phyloP scores from a whole-genome alignment of 2,329 filamentous ascomycete genomes.

The Pseudogymnoascus sp. region DNA sequence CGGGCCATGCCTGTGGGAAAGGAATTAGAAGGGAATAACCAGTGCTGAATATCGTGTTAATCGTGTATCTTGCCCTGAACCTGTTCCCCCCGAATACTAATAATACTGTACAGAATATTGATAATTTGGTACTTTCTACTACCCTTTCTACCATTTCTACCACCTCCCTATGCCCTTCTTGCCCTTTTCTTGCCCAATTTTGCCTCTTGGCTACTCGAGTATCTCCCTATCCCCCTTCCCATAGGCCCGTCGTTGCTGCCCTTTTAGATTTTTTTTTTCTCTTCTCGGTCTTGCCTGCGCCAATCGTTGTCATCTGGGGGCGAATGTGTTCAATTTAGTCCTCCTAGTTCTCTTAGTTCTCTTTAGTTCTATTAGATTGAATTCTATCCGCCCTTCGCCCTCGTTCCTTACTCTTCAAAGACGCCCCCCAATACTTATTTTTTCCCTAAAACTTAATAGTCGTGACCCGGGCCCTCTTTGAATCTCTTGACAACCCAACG shows the following conservation, averaged over 20 bases:
- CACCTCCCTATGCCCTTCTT: neutral
- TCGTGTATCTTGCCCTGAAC: neutral
- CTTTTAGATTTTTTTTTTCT: neutral
- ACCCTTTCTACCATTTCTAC: too few relatives aligned
- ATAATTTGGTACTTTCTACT: neutral
- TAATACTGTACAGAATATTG: neutral
- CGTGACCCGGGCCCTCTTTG: slow-evolving; percentile 5
- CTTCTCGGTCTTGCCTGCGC: slow-evolving; percentile 1
- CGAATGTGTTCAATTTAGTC: neutral
- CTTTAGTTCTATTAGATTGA: slow-evolving; percentile 1
- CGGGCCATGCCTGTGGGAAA: neutral
- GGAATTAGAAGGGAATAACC: neutral
- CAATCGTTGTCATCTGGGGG: neutral
- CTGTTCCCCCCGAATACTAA: neutral
- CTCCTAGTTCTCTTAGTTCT: neutral
- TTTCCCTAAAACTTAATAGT: slow-evolving; percentile 1
- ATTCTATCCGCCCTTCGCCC: neutral
- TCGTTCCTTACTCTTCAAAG: neutral
- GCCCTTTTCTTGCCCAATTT: neutral
- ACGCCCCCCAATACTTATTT: neutral
- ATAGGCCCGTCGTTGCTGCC: neutral
- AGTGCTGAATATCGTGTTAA: neutral
- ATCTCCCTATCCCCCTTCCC: slow-evolving; percentile 1
- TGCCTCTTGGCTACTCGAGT: slow-evolving; percentile 7
- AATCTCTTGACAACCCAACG: slow-evolving; percentile 6